A percentile compares a stretch with the other conserved stretches of the same genome.
Conservation (phyloP, 2,329 filamentous ascomycete genomes). For the Colletotrichum shisoi region DNA sequence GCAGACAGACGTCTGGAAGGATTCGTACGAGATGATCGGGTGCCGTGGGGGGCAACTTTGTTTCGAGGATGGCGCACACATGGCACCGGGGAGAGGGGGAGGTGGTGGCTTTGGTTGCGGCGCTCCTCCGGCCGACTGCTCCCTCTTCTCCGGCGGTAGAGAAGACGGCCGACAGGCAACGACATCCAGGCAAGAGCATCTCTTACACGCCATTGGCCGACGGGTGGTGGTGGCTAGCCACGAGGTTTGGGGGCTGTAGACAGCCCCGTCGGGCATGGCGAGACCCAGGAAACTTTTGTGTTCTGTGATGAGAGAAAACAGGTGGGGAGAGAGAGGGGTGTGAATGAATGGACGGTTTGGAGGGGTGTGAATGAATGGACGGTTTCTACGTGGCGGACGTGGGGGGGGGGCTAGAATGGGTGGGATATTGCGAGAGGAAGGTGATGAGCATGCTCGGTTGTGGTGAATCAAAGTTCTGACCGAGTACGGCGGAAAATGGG, state of each 20-base stretch:
- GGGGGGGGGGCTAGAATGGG: too few species aligned
- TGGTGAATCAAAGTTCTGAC: conserved; percentile 23
- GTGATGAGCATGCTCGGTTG: background rate
- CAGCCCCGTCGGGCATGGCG: conserved; percentile 17
- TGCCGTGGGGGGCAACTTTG: conserved; percentile 19
- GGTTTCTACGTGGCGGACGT: too few species aligned
- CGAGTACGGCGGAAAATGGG: background rate
- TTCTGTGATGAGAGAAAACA: background rate
- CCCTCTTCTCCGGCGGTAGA: background rate
- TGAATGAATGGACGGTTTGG: background rate
- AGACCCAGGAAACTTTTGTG: background rate
- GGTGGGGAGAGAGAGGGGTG: background rate
- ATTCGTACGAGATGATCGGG: background rate
- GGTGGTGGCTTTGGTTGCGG: background rate
- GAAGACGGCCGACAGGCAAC: conserved; percentile 6
- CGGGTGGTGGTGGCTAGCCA: background rate
- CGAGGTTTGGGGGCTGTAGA: conserved; percentile 14
- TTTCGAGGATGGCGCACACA: conserved; percentile 4
- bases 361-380: background rate
- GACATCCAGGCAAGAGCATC: background rate
- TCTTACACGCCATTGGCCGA: conserved; percentile 37
- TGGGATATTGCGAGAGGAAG: background rate
- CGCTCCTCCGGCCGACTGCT: conserved; percentile 1
- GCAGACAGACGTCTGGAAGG: conserved; percentile 9
- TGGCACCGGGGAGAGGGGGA: background rate